Conservation (phyloP, 345 rosid species). For the Hypericum androsaemum region DNA sequence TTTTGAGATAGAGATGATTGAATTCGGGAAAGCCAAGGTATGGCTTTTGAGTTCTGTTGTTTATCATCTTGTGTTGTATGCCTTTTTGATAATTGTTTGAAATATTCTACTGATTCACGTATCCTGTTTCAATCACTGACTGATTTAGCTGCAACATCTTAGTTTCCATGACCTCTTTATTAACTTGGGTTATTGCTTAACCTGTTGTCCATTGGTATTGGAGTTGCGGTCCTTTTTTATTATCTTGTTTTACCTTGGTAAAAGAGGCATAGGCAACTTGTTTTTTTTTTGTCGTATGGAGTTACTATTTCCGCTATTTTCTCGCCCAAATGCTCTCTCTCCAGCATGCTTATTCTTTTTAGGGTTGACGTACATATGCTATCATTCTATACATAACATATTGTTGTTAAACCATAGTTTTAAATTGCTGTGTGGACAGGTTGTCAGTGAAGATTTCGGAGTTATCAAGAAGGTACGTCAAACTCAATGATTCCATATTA, state of each 20-base stretch:
- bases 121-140: no score
- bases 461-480: constrained; percentile 69
- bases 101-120: background rate
- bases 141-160: no score
- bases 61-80: background rate
- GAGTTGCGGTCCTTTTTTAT: no score
- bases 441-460: constrained; percentile 75
- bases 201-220: no score
- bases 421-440: constrained; percentile 38
- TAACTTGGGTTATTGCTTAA: no score
- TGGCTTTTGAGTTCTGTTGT: constrained; percentile 10
- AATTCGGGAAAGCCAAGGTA: constrained; percentile 81
- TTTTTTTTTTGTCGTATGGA: no score
- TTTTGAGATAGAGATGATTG: constrained; percentile 86
- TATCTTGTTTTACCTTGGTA: no score
- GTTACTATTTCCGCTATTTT: no score
- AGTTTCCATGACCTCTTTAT: no score
- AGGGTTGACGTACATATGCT: background rate
- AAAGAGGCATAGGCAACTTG: no score
- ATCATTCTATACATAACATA: constrained; percentile 9
- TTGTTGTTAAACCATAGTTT: constrained; percentile 6
- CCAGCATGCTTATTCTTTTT: no score
- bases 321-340: no score
- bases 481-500: background rate
- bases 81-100: background rate